A percentile compares a stretch with the other conserved stretches of the same genome.
Conservation (phyloP, 2,329 filamentous ascomycete species). For the Alternaria tenuissima region DNA sequence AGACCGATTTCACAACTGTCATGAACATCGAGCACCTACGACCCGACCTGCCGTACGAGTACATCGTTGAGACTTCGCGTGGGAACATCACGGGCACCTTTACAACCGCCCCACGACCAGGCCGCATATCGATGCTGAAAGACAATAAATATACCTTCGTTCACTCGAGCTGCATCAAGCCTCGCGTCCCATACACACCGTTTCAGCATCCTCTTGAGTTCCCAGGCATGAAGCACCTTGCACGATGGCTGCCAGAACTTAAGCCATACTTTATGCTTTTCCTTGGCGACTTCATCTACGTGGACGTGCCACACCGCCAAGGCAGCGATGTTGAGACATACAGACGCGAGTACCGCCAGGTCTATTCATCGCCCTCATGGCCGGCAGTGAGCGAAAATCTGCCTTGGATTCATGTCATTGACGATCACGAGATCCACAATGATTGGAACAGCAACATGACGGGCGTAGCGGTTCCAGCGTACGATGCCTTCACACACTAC, state of each 20-base stretch:
- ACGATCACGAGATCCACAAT: conserved; percentile 96
- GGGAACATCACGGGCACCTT: conserved; percentile 89
- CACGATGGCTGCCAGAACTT: conserved; percentile 74
- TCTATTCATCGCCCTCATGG: conserved; percentile 98
- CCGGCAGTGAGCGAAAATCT: conserved; percentile 74
- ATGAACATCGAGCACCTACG: conserved; percentile 72
- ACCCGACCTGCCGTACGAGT: conserved; percentile 80
- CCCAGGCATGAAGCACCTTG: conserved; percentile 79
- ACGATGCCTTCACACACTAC: conserved; percentile 87
- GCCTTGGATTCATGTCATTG: conserved; percentile 97
- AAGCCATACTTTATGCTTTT: conserved; percentile 76
- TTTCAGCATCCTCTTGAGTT: conserved; percentile 84
- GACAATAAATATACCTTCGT: conserved; percentile 86
- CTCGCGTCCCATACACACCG: conserved; percentile 87
- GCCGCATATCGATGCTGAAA: conserved; percentile 64
- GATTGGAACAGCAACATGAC: conserved; percentile 88
- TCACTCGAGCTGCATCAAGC: conserved; percentile 91
- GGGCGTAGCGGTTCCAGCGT: conserved; percentile 78
- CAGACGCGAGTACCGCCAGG: conserved; percentile 88
- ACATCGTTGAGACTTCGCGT: conserved; percentile 70
- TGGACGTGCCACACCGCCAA: conserved; percentile 84
- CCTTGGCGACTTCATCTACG: conserved; percentile 87
- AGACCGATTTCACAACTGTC: conserved; percentile 82
- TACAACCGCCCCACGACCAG: conserved; percentile 75
- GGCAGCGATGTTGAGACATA: conserved; percentile 79